Evolutionary conservation across 2,329 filamentous ascomycete species (phyloP).

Genomic region (Phialophora expanda): DNA sequence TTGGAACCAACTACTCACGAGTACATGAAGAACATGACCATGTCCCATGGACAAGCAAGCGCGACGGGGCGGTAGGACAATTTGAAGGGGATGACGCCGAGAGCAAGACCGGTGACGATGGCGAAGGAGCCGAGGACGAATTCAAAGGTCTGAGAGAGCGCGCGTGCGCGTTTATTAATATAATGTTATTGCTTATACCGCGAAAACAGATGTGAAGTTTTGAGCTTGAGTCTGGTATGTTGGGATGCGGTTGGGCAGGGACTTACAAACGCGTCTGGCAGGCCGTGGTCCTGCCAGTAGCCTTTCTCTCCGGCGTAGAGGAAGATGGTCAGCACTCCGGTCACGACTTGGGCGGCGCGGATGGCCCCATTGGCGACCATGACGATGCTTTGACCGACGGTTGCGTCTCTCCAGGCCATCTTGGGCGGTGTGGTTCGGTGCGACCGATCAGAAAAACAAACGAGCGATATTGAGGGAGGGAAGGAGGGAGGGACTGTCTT

Average conservation of each 20-base stretch:
- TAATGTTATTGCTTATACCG: neutral
- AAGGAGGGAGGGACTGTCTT: neutral
- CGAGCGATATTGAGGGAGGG: neutral
- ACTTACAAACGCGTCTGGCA: slow-evolving; percentile 22
- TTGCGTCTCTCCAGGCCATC: slow-evolving; percentile 12
- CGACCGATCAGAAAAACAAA: neutral
- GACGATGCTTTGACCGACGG: slow-evolving; percentile 12
- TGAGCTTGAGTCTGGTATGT: too few species aligned
- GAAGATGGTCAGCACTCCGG: slow-evolving; percentile 13
- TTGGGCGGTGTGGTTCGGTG: neutral
- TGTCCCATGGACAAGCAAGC: slow-evolving; percentile 22
- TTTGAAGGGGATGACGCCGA: slow-evolving; percentile 19
- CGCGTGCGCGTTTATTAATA: neutral
- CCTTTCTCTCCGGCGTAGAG: slow-evolving; percentile 18
- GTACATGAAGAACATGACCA: slow-evolving; percentile 25
- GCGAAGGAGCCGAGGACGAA: slow-evolving; percentile 17
- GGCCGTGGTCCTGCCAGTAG: slow-evolving; percentile 19
- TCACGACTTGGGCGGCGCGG: slow-evolving; percentile 13
- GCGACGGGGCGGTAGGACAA: slow-evolving; percentile 29
- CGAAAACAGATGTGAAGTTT: neutral
- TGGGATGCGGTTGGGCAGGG: neutral
- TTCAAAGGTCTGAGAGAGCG: slow-evolving; percentile 17
- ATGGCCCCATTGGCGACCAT: slow-evolving; percentile 21
- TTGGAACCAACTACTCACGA: neutral
- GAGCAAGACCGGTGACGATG: slow-evolving; percentile 15